Conservation (phyloP, 257 asterid species). For the Jaltomata sinuosa region DNA sequence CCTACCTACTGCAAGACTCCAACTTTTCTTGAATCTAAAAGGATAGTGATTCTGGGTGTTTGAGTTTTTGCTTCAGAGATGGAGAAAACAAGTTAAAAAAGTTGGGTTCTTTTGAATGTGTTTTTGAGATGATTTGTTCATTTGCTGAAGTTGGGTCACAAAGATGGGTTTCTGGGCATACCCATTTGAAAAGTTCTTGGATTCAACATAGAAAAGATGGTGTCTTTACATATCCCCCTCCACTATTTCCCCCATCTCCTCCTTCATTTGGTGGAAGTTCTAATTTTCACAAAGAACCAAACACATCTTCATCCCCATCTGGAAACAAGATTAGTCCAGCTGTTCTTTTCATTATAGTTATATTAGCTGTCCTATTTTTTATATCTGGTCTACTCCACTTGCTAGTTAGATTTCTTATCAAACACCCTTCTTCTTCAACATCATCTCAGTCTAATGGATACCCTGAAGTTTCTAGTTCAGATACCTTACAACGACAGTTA, state of each 20-base stretch:
- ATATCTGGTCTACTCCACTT: conserved; percentile 89
- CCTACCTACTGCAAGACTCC: not conserved
- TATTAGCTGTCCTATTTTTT: conserved; percentile 77
- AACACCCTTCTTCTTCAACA: conserved; percentile 42
- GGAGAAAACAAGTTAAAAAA: not conserved
- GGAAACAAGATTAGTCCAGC: conserved; percentile 78
- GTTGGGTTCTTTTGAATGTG: not conserved
- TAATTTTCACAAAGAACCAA: conserved; percentile 25
- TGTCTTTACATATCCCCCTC: conserved; percentile 37
- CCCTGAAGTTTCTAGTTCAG: conserved; percentile 54
- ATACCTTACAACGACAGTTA: conserved; percentile 77
- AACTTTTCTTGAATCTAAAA: conserved; percentile 1
- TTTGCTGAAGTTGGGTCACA: conserved; percentile 24
- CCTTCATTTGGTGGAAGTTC: conserved; percentile 21
- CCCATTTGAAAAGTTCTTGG: conserved; percentile 54
- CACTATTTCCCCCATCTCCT: conserved; percentile 17
- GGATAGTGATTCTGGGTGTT: not conserved
- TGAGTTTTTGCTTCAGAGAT: not conserved
- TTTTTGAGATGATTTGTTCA: conserved; percentile 25
- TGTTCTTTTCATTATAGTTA: conserved; percentile 69
- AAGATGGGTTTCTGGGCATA: conserved; percentile 30
- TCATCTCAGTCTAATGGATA: conserved; percentile 48
- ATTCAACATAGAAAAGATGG: conserved; percentile 51
- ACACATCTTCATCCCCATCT: conserved; percentile 33
- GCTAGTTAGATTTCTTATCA: conserved; percentile 81